phyloP scores from a whole-genome alignment of 148 eudicot genomes.

The Rhododendron williamsianum region DNA sequence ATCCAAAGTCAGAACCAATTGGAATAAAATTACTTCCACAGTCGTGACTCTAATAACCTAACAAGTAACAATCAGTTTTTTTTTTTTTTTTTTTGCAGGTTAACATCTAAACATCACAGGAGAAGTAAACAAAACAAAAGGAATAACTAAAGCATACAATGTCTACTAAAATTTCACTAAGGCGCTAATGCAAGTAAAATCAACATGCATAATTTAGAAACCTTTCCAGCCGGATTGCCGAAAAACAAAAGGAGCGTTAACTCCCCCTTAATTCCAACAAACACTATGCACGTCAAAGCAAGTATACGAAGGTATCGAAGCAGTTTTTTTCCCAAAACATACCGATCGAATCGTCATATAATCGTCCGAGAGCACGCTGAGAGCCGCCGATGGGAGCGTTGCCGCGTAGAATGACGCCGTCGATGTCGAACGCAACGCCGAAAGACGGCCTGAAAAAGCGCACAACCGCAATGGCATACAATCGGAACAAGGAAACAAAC shows the following conservation, averaged over 20 bases:
- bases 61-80: not conserved
- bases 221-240: not conserved
- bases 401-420: constrained; percentile 63
- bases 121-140: not conserved
- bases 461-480: not conserved
- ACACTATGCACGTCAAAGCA: not conserved
- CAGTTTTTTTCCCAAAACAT: not conserved
- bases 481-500: not conserved
- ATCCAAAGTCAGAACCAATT: not conserved
- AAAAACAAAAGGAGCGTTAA: not conserved
- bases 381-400: constrained; percentile 50
- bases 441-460: constrained; percentile 28
- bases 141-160: not conserved
- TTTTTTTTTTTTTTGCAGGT: not conserved
- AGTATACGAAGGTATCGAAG: no score
- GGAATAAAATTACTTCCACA: not conserved
- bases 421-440: constrained; percentile 62
- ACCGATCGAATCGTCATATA: constrained; percentile 28
- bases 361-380: constrained; percentile 34
- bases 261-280: not conserved
- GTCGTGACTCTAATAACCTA: not conserved
- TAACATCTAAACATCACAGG: not conserved
- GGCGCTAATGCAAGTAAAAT: not conserved
- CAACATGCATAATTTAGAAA: not conserved
- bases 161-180: not conserved